These are phyloP conservation scores for Parietaria judaica DNA, from an alignment of 306 rosid genomes.

Conservation along the genomic window DNA sequence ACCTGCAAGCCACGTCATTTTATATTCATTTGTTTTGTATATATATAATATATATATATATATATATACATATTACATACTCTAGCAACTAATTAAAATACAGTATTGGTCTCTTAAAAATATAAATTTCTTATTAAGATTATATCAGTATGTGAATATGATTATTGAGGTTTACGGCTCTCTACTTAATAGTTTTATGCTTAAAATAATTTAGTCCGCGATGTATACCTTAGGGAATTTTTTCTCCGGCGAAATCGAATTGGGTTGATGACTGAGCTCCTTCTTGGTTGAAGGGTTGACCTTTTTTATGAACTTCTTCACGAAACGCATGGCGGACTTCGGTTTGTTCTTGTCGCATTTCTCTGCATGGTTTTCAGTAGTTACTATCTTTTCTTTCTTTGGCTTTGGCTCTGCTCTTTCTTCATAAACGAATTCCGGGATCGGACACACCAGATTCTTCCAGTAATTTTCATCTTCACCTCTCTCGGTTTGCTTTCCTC, in stretches of 20 bases:
- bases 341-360: constrained; percentile 33
- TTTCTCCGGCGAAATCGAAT: constrained; percentile 38
- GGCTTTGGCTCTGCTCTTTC: constrained; percentile 32
- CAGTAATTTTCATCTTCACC: constrained; percentile 47
- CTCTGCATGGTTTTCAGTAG: constrained; percentile 26
- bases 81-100: too few relatives aligned
- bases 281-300: constrained; percentile 28
- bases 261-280: constrained; percentile 15
- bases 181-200: constrained; percentile 13
- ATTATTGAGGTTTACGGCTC: constrained; percentile 6
- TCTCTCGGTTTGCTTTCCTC: constrained; percentile 47
- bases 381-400: constrained; percentile 51
- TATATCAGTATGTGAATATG: too few relatives aligned
- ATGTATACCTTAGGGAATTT: constrained; percentile 64
- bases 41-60: neutral
- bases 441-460: constrained; percentile 61
- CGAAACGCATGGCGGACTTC: constrained; percentile 41
- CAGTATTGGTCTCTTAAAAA: too few relatives aligned
- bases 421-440: constrained; percentile 75
- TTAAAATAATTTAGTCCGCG: constrained; percentile 23
- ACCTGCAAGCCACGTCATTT: constrained; percentile 43
- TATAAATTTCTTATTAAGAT: too few relatives aligned
- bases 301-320: constrained; percentile 58
- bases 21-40: constrained; percentile 4
- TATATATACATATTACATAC: neutral